These are phyloP conservation scores for Fusarium scirpi DNA, from an alignment of 2,329 filamentous ascomycete species.

Conservation along the genomic window DNA sequence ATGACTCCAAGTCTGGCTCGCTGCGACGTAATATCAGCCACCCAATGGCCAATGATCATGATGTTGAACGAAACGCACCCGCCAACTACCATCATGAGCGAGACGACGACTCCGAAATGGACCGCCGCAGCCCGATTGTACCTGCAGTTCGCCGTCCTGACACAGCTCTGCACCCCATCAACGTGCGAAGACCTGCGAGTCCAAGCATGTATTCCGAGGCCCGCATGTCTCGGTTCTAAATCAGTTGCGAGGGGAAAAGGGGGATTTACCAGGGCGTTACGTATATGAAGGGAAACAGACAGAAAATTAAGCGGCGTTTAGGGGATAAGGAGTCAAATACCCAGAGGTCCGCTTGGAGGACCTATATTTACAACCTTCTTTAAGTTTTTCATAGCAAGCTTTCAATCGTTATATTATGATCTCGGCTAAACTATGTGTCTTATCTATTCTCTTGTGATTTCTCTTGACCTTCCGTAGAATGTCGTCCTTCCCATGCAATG, in stretches of 20 bases:
- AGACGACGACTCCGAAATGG: slow-evolving; percentile 38
- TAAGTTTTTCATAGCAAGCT: slow-evolving; percentile 2
- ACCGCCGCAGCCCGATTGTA: slow-evolving; percentile 65
- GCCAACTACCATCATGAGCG: slow-evolving; percentile 25
- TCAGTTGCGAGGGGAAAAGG: neutral
- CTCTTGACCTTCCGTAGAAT: neutral
- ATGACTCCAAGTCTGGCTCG: slow-evolving; percentile 45
- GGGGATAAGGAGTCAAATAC: slow-evolving; percentile 39
- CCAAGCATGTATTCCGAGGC: slow-evolving; percentile 62
- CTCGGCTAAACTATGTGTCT: neutral
- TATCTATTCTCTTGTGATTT: neutral
- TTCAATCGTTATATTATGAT: neutral
- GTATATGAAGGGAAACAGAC: neutral
- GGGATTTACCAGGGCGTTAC: neutral
- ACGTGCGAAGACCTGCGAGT: slow-evolving; percentile 56
- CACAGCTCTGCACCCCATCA: slow-evolving; percentile 68
- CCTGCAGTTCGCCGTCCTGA: slow-evolving; percentile 67
- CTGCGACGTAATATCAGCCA: slow-evolving; percentile 51
- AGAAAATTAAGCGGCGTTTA: slow-evolving; percentile 30
- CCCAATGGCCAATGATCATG: slow-evolving; percentile 48
- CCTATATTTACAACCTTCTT: slow-evolving; percentile 18
- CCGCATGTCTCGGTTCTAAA: slow-evolving; percentile 63
- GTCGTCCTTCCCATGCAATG: neutral
- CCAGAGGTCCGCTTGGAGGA: slow-evolving; percentile 24
- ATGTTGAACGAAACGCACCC: slow-evolving; percentile 53